phyloP scores from a whole-genome alignment of 169 alveolate species.

The Hepatocystis sp. region DNA sequence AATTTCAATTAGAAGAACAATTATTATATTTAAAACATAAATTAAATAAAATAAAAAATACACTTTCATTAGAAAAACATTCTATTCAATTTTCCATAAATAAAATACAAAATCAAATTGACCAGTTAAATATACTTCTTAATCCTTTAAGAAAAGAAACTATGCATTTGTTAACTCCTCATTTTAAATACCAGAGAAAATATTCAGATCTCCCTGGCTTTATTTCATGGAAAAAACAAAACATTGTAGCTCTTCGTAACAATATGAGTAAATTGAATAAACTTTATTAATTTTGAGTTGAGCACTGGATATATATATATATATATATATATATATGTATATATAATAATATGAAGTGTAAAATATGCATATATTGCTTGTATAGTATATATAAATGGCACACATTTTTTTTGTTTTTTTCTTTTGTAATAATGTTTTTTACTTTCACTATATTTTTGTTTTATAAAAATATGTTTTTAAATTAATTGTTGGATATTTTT shows the following conservation, averaged over 20 bases:
- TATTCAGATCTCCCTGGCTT: constrained; percentile 87
- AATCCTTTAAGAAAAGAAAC: constrained; percentile 86
- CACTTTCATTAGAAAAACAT: constrained; percentile 79
- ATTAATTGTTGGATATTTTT: too few relatives aligned
- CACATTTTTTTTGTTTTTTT: neutral
- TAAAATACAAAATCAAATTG: constrained; percentile 78
- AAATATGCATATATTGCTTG: too few relatives aligned
- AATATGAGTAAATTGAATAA: constrained; percentile 75
- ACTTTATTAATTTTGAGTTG: constrained; percentile 62
- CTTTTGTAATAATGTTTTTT: neutral
- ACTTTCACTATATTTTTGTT: neutral
- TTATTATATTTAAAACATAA: constrained; percentile 30
- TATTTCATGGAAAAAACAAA: constrained; percentile 86
- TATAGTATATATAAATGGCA: constrained; percentile 7
- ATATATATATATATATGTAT: too few relatives aligned
- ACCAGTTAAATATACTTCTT: constrained; percentile 78
- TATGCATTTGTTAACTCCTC: constrained; percentile 82
- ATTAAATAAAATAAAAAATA: constrained; percentile 70
- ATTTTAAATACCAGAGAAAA: constrained; percentile 84
- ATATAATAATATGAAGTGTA: too few relatives aligned
- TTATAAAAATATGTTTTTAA: too few relatives aligned
- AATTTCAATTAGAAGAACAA: constrained; percentile 85
- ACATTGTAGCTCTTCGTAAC: constrained; percentile 82
- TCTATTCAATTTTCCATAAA: constrained; percentile 78
- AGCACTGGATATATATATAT: neutral